phyloP scores from a whole-genome alignment of 2,329 filamentous ascomycete species.

The Venturia asperata region DNA sequence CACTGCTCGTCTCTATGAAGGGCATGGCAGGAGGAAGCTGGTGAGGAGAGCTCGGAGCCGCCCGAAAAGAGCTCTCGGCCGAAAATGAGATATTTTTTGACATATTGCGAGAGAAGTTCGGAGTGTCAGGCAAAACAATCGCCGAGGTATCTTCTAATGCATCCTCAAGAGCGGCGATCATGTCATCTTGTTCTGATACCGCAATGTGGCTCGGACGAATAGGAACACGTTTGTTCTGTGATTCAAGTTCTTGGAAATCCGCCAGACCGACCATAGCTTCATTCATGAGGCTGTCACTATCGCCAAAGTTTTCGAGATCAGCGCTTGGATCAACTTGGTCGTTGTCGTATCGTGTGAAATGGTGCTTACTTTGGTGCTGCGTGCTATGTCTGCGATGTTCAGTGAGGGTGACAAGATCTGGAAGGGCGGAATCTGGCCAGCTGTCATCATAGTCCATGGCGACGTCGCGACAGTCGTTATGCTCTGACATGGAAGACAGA shows the following conservation, averaged over 20 bases:
- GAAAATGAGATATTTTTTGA: not conserved
- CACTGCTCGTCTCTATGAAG: slow-evolving; percentile 12
- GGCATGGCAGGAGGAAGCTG: not conserved
- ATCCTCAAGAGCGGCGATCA: not conserved
- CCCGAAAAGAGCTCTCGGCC: not conserved
- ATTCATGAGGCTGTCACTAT: slow-evolving; percentile 28
- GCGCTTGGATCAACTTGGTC: not conserved
- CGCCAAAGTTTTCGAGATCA: slow-evolving; percentile 23
- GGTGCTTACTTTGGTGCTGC: not conserved
- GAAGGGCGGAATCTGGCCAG: slow-evolving; percentile 11
- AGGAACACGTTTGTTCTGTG: not conserved
- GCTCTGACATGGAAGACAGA: slow-evolving; percentile 6
- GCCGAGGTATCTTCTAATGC: not conserved
- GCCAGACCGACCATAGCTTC: slow-evolving; percentile 30
- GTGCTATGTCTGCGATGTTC: not conserved
- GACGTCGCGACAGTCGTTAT: not conserved
- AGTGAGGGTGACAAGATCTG: not conserved
- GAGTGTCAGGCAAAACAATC: not conserved
- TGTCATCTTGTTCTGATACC: not conserved
- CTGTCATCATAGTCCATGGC: slow-evolving; percentile 1
- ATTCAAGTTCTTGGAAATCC: slow-evolving; percentile 27
- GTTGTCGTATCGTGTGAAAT: not conserved
- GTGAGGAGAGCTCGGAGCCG: not conserved
- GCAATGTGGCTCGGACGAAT: not conserved
- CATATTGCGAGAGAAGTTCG: not conserved